Evolutionary conservation across 345 rosid species (phyloP).

Genomic region (Crucihimalaya himalaica): DNA sequence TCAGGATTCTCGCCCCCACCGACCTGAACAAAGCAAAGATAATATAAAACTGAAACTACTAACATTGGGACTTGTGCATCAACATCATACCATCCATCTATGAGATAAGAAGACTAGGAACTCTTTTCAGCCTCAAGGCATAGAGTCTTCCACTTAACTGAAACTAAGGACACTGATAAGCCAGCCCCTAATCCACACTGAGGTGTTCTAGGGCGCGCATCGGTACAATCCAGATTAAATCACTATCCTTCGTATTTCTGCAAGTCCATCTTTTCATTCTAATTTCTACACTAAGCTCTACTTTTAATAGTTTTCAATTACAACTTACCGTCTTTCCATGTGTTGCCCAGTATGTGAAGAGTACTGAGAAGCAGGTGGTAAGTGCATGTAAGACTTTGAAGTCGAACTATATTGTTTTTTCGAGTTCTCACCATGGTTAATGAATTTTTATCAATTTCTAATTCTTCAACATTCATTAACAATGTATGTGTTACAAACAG

Average conservation of each 20-base stretch:
- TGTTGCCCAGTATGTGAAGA: constrained; percentile 6
- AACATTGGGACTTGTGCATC: neutral
- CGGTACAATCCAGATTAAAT: neutral
- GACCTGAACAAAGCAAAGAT: constrained; percentile 55
- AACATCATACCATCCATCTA: constrained; percentile 6
- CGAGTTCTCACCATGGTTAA: neutral
- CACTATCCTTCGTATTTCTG: neutral
- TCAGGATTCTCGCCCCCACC: constrained; percentile 92
- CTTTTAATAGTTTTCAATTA: constrained; percentile 11
- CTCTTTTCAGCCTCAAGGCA: constrained; percentile 16
- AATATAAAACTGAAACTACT: constrained; percentile 30
- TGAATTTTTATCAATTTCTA: neutral
- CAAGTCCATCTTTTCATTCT: constrained; percentile 14
- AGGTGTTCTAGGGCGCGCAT: neutral
- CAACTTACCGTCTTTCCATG: constrained; percentile 11
- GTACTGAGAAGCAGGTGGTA: neutral
- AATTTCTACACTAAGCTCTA: neutral
- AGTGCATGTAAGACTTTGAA: neutral
- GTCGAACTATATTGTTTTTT: neutral
- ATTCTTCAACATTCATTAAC: neutral
- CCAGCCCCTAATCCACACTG: neutral
- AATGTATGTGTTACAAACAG: neutral
- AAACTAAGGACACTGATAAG: constrained; percentile 13
- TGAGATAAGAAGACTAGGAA: neutral
- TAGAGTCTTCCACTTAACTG: constrained; percentile 9